Evolutionary conservation across 2,329 filamentous ascomycete species (phyloP).

Genomic region (Trichoderma polysporum): DNA sequence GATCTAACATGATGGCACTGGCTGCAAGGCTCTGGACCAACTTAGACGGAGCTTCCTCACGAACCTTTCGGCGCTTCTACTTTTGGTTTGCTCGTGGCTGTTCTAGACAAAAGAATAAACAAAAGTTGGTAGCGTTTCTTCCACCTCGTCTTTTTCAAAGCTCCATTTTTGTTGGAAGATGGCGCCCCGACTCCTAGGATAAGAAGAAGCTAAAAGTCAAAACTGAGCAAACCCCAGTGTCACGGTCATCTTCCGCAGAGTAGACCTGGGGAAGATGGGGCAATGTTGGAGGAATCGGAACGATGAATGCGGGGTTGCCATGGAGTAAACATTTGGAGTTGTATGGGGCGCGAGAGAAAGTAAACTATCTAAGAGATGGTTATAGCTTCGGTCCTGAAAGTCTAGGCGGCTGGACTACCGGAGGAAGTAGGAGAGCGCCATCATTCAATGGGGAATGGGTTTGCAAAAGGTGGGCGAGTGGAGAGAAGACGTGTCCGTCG

Average conservation of each 20-base stretch:
- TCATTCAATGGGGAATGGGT: background rate
- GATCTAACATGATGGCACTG: too few species aligned
- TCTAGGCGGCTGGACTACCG: background rate
- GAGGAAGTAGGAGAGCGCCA: background rate
- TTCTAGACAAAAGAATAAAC: background rate
- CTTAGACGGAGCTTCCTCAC: too few species aligned
- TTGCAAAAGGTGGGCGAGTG: background rate
- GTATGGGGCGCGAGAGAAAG: background rate
- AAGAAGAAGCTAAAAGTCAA: background rate
- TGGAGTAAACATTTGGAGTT: background rate
- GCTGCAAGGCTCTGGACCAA: background rate
- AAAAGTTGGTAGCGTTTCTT: background rate
- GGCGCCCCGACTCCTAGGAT: background rate
- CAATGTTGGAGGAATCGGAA: background rate
- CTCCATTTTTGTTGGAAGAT: background rate
- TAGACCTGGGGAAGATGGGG: background rate
- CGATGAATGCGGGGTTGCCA: slow-evolving; percentile 1
- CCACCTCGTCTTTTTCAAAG: background rate
- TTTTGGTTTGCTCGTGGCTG: background rate
- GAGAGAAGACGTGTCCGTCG: background rate
- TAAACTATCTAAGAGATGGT: background rate
- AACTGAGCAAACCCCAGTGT: background rate
- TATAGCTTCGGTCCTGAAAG: background rate
- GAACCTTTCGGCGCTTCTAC: background rate
- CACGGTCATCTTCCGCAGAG: background rate